Conservation (phyloP, 2,329 filamentous ascomycete genomes). For the Magnaporthiopsis incrustans region DNA sequence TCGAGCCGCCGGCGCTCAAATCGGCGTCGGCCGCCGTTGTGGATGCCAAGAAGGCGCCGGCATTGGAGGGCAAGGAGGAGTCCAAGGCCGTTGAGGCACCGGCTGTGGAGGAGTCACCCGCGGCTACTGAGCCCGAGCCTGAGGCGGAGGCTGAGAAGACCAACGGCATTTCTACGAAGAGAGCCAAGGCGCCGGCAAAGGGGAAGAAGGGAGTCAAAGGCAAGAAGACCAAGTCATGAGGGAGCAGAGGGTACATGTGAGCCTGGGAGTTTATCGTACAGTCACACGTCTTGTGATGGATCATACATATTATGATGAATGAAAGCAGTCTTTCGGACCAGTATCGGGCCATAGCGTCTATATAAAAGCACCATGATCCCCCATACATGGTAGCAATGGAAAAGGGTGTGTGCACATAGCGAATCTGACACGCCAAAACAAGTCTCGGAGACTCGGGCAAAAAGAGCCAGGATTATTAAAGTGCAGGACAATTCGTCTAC, state of each 20-base stretch:
- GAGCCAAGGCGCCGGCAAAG: slow-evolving; percentile 14
- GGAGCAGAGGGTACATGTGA: not conserved
- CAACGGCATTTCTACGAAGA: slow-evolving; percentile 15
- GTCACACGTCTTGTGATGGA: not conserved
- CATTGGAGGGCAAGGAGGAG: slow-evolving; percentile 25
- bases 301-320: not conserved
- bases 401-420: slow-evolving; percentile 49
- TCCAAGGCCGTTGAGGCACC: slow-evolving; percentile 30
- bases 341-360: not conserved
- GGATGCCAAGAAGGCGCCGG: slow-evolving; percentile 23
- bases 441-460: slow-evolving; percentile 27
- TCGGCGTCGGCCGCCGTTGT: slow-evolving; percentile 27
- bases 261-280: not conserved
- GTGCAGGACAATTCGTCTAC: slow-evolving; percentile 41
- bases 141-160: slow-evolving; percentile 22
- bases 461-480: slow-evolving; percentile 49
- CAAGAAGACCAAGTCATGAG: slow-evolving; percentile 22
- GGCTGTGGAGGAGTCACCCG: slow-evolving; percentile 26
- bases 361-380: not conserved
- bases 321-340: not conserved
- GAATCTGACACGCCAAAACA: slow-evolving; percentile 46
- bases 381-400: too few relatives aligned
- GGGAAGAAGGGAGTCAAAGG: slow-evolving; percentile 14
- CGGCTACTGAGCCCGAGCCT: slow-evolving; percentile 27
- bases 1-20: slow-evolving; percentile 67